Evolutionary conservation across 495 filamentous ascomycete species (phyloP).

Genomic region (Mycothermus thermophilus): DNA sequence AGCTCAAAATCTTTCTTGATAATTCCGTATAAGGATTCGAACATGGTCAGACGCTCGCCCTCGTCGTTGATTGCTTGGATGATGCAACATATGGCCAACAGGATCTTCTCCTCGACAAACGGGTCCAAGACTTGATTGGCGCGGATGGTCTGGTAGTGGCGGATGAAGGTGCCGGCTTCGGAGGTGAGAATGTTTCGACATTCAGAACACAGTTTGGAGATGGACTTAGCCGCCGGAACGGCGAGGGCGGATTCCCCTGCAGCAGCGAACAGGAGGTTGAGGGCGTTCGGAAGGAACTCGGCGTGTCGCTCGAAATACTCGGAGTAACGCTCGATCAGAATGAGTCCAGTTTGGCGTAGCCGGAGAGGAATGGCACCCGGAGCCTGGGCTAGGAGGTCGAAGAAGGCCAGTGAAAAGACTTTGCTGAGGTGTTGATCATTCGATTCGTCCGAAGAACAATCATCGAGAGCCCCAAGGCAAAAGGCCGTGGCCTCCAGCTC

Average conservation of each 20-base stretch:
- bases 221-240: constrained; percentile 62
- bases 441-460: constrained; percentile 54
- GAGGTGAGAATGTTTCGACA: constrained; percentile 57
- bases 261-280: constrained; percentile 72
- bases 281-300: constrained; percentile 53
- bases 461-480: constrained; percentile 62
- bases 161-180: constrained; percentile 63
- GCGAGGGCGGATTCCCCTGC: constrained; percentile 53
- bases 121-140: constrained; percentile 46
- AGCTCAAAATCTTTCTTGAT: constrained; percentile 47
- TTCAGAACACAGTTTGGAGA: constrained; percentile 63
- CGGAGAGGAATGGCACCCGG: constrained; percentile 45
- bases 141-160: constrained; percentile 55
- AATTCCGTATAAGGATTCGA: constrained; percentile 51
- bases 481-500: constrained; percentile 71
- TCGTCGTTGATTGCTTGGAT: constrained; percentile 63
- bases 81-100: constrained; percentile 73
- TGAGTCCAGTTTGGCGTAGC: constrained; percentile 63
- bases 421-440: constrained; percentile 53
- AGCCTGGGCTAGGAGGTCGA: constrained; percentile 40
- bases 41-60: constrained; percentile 42
- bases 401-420: constrained; percentile 54
- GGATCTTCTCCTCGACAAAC: constrained; percentile 61
- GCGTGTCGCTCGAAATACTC: constrained; percentile 67
- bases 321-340: constrained; percentile 63